Evolutionary conservation across 768 basidiomycete genomes (phyloP), one percentile per base, ranked within the genome.

Genomic region (Trametes maxima): DNA sequence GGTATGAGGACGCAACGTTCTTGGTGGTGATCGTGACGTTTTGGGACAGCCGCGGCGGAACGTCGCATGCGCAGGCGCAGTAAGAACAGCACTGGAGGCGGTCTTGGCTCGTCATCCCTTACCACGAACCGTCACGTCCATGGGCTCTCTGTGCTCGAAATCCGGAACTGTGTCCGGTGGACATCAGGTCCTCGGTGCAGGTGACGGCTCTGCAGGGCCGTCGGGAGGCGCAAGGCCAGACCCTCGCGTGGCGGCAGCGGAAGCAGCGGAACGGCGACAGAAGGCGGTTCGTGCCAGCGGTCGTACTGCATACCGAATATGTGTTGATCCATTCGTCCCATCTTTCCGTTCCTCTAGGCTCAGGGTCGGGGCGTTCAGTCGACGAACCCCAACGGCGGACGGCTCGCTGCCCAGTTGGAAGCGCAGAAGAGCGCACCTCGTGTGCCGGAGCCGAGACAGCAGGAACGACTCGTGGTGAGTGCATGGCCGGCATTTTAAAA

Each of bases 401-500:
- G 66, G 62, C 77, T 82, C 57, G 75, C 81, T 17, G 75, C 74
- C 45, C 74, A 80, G 55, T 64, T 80, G 55, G 76, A 78, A 69
- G 76, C 73, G 40, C 72, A 73, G 54, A 81, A 75, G 70, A 49
- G 71, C 55, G 69, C 70, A 28, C 74, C 72, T 65, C 69, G 67
- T 64, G 71, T 70, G 45, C 75, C 80, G 62, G 72, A 78, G 67
- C 68, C 73, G 65, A 73, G 72, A 63, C 73, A 75, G 67, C 75
- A 79, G 67, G 77, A 75, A 53, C 67, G 61, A 53, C 73, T 80
- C 65, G 78, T 83, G 78, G 80, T 82, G 66, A 70, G 80, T 73
- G 60, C 69, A 65, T 69, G 60, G 62, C 57, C 53, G 64, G 51
- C 22, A 22, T 40, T 58, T 52, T 59, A 65, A 19, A 36, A 16